phyloP scores from a whole-genome alignment of 2,329 filamentous ascomycete species.

The Claviceps digitariae region DNA sequence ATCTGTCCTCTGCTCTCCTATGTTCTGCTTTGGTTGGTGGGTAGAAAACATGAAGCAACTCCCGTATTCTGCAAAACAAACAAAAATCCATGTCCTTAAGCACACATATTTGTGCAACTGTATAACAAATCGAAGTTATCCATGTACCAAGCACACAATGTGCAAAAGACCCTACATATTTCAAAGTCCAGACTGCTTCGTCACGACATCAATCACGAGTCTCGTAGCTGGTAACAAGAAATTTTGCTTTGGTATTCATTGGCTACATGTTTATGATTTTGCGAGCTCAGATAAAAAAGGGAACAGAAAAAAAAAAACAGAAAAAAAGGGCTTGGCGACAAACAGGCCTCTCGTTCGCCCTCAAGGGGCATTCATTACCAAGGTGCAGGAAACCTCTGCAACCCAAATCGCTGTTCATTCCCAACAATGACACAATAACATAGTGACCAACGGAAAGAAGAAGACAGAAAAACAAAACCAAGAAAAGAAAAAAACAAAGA shows the following conservation, averaged over 20 bases:
- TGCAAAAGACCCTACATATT: too few species aligned
- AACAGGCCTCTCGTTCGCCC: background rate
- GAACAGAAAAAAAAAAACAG: background rate
- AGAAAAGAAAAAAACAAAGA: background rate
- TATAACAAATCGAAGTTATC: too few species aligned
- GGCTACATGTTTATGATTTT: background rate
- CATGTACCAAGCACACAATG: too few species aligned
- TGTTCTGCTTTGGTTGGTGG: too few species aligned
- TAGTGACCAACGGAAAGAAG: background rate
- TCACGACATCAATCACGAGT: background rate
- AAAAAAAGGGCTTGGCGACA: background rate
- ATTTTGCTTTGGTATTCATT: background rate
- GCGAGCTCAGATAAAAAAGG: background rate
- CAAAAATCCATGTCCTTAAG: too few species aligned
- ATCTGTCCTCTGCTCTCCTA: too few species aligned
- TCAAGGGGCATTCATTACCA: conserved; percentile 2
- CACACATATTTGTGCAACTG: too few species aligned
- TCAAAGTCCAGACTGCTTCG: background rate
- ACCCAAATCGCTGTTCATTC: conserved; percentile 7
- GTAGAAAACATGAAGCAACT: too few species aligned
- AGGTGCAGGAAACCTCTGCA: conserved; percentile 5
- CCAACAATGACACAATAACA: background rate
- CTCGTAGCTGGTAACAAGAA: background rate
- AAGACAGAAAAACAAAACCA: background rate
- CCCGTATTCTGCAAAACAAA: too few species aligned